Evolutionary conservation across 441 rosid genomes (phyloP).

Genomic region (Daphne laureola): DNA sequence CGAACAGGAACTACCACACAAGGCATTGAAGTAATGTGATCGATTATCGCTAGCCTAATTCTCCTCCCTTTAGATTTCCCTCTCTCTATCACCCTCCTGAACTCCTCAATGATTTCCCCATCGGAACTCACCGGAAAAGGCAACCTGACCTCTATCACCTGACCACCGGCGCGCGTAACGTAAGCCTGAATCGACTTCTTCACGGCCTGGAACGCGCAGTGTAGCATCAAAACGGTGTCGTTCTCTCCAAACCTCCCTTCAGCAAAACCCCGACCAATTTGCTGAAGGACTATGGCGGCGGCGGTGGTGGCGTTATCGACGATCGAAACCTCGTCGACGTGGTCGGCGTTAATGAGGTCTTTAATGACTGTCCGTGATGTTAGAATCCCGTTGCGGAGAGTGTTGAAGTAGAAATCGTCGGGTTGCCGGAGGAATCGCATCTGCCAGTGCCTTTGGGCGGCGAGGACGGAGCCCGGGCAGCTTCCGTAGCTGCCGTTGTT

Average conservation of each 20-base stretch:
- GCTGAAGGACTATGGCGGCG: constrained; percentile 82
- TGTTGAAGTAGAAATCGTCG: constrained; percentile 72
- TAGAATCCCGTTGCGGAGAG: constrained; percentile 49
- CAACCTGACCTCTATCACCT: constrained; percentile 58
- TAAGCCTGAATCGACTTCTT: constrained; percentile 92
- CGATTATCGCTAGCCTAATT: constrained; percentile 80
- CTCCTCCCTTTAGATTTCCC: constrained; percentile 54
- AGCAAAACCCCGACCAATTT: constrained; percentile 62
- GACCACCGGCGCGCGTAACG: constrained; percentile 72
- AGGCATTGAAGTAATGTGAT: constrained; percentile 87
- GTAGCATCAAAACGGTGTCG: constrained; percentile 69
- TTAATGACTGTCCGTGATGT: constrained; percentile 52
- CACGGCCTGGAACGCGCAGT: constrained; percentile 79
- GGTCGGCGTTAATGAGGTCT: constrained; percentile 66
- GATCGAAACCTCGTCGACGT: constrained; percentile 69
- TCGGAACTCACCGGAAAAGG: constrained; percentile 78
- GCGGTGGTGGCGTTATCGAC: constrained; percentile 94
- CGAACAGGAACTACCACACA: constrained; percentile 66
- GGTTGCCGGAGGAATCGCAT: constrained; percentile 67
- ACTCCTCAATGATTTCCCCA: constrained; percentile 54
- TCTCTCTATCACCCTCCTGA: constrained; percentile 44
- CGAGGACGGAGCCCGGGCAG: constrained; percentile 77
- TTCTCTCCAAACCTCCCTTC: constrained; percentile 50
- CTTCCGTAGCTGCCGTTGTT: constrained; percentile 96
- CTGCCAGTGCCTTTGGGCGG: constrained; percentile 70